Base-by-base conservation (phyloP, 805 yeast genomes). In the Saccharomycopsis sp. region DNA sequence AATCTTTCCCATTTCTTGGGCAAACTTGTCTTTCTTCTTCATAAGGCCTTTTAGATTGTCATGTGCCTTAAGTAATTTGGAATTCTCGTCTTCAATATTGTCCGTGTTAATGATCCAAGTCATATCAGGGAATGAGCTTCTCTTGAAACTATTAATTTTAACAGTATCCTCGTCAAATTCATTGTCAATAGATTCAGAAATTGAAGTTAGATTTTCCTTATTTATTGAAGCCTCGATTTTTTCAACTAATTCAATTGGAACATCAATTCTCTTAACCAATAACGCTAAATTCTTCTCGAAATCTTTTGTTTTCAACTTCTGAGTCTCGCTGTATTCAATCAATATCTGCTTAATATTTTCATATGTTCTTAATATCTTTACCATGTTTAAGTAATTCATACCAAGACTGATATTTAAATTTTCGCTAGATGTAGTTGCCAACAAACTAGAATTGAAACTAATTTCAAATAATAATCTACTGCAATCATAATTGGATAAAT, bases 271-370 rank as follows among this genome's bases (percentile, higher is more conserved):
- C 1, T 44, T 35, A 4, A 61, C 39, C 27, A 66, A 58, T 0
- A 40, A 53, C 3, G 40, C 47, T n/a, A 65, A 52, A 2, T 53
- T 35, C 26, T 58, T 60, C 26, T 58, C 41, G 14, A 63, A 51
- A 0, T 64, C 50, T 21, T 56, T 56, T 3, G 56, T 16, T 22
- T 57, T 60, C 23, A 26, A 13, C 5, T 27, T 22, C 20, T 41
- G 39, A 3, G 17, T 29, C 7, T 24, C 31, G 4, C 14, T 9
- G 31, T 45, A 71, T 58, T 90, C 97, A 0, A 71, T 67, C 0
- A 88, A 83, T 4, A 93, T 85, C 53, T 79, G 45, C 79, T 83
- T 65, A 86, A 66, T 60, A 77, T 83, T 48, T 72, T 74, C 20
- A 87, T 62, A 32, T 77, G 67, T 54, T 75, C 75, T 80, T 90